Evolutionary conservation across 495 filamentous ascomycete genomes (phyloP), one percentile per base, ranked within the genome.

Genomic region (Echria macrotheca): DNA sequence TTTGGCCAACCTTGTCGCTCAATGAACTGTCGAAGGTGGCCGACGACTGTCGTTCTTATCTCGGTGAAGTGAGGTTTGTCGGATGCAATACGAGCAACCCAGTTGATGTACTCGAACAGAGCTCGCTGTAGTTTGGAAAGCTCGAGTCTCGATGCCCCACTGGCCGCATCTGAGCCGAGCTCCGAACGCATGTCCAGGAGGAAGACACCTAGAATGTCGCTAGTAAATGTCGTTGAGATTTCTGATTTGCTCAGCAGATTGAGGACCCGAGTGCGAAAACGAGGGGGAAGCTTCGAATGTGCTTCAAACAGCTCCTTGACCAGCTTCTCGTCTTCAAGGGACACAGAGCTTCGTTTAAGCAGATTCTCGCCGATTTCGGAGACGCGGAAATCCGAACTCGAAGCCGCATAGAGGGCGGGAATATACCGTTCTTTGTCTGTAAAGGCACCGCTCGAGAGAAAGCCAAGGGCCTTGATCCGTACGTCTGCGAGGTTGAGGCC

Each of bases 51-150:
- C 1, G 82, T 74, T 1, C 86, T 86, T 49, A 95, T 82, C 15
- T 67, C 53, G 41, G 37, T 49, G 38, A 65, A 61, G 44, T 77
- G 73, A 8, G 86, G 75, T 12, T 69, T 71, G 7, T 68, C 64
- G 9, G 80, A 79, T 18, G 81, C 86, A 58, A 88, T 85, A 36
- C 85, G 78, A 5, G 89, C 87, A 17, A 91, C 80, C 83, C 91
- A 96, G 36, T 87, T 89, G 23, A 90, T 84, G 57, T 89, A 94
- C 35, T 81, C 81, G 59, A 97, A 91, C n/a, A 94, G 79, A 21
- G 91, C 87, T 38, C 83, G 81, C 48, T 87, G 78, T 11, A 96
- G 69, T 57, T 78, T 57, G 38, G 56, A 57, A 12, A 48, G 44
- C 41, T 70, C 67, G 0, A 70, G 52, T 0, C 59, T 60, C 0